Evolutionary conservation across 805 yeast genomes (phyloP).

Genomic region (Yarrowia alimentaria): DNA sequence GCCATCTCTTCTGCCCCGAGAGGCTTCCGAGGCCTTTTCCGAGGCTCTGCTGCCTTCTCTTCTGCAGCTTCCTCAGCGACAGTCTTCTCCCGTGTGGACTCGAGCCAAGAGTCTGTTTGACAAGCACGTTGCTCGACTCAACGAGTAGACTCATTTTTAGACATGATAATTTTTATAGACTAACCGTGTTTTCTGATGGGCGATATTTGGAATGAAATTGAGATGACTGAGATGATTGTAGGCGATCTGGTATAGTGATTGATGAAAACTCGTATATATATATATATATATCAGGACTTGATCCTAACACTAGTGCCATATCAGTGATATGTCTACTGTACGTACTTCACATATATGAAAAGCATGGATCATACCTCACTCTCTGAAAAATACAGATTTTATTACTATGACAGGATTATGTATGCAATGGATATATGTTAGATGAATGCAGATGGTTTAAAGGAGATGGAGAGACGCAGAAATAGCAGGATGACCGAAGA

Average conservation of each 20-base stretch:
- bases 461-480: constrained; percentile 30
- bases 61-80: constrained; percentile 77
- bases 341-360: too few species aligned
- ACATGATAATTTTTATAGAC: too few species aligned
- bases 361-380: too few species aligned
- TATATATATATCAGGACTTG: too few species aligned
- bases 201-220: not conserved
- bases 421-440: constrained; percentile 6
- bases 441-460: constrained; percentile 31
- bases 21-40: constrained; percentile 89
- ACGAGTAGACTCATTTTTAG: constrained; percentile 1
- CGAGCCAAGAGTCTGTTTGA: constrained; percentile 82
- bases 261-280: too few species aligned
- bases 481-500: constrained; percentile 29
- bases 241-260: not conserved
- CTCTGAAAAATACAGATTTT: too few species aligned
- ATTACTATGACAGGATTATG: not conserved
- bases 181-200: too few species aligned
- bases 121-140: constrained; percentile 75
- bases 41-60: constrained; percentile 86
- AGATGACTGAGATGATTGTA: not conserved
- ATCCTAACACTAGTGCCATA: too few species aligned
- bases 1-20: constrained; percentile 95
- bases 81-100: constrained; percentile 84
- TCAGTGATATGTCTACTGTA: too few species aligned